phyloP scores from a whole-genome alignment of 805 yeast genomes.

The Myxozyma mucilagina region DNA sequence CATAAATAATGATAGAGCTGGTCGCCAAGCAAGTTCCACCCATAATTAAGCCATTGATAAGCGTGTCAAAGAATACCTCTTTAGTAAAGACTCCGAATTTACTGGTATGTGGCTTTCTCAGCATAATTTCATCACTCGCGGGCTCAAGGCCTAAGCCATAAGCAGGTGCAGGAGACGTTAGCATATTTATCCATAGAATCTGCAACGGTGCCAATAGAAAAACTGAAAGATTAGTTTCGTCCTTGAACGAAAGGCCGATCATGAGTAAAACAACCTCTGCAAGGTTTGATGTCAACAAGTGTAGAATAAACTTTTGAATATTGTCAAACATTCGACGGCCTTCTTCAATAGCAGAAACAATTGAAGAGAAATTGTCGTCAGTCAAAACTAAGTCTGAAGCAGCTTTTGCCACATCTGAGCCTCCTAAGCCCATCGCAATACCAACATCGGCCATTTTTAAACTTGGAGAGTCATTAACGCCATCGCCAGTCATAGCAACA shows the following conservation, averaged over 20 bases:
- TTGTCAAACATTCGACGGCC: slow-evolving; percentile 78
- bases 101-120: slow-evolving; percentile 61
- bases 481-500: slow-evolving; percentile 84
- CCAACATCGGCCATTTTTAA: slow-evolving; percentile 78
- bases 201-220: slow-evolving; percentile 82
- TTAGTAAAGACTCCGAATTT: slow-evolving; percentile 59
- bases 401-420: slow-evolving; percentile 83
- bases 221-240: slow-evolving; percentile 63
- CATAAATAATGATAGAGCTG: slow-evolving; percentile 67
- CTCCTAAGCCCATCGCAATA: slow-evolving; percentile 80
- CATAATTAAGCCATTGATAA: slow-evolving; percentile 69
- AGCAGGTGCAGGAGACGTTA: slow-evolving; percentile 80
- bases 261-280: slow-evolving; percentile 67
- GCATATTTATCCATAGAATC: slow-evolving; percentile 75
- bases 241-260: slow-evolving; percentile 73
- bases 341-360: slow-evolving; percentile 74
- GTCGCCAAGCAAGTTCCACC: slow-evolving; percentile 67
- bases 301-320: slow-evolving; percentile 75
- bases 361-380: slow-evolving; percentile 78
- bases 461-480: slow-evolving; percentile 79
- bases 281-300: slow-evolving; percentile 69
- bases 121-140: slow-evolving; percentile 64
- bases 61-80: slow-evolving; percentile 68
- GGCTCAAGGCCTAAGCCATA: slow-evolving; percentile 75
- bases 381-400: slow-evolving; percentile 75